phyloP scores from a whole-genome alignment of 208 protist species.

The Trypanosoma melophagium region DNA sequence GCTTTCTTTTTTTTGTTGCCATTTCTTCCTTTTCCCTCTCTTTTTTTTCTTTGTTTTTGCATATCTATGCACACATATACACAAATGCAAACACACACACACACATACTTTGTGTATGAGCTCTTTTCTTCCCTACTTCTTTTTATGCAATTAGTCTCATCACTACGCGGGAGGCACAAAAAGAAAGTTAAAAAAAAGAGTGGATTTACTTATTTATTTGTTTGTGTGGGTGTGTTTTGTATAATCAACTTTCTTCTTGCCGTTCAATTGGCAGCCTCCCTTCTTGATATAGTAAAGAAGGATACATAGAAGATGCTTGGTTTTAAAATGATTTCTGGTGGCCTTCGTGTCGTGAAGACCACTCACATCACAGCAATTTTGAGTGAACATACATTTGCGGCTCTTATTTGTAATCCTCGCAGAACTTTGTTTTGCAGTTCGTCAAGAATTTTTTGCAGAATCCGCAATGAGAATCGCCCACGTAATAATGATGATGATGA shows the following conservation, averaged over 20 bases:
- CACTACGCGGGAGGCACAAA: neutral
- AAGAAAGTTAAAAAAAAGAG: neutral
- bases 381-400: neutral
- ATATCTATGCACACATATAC: conserved; percentile 7
- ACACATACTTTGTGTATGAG: conserved; percentile 4
- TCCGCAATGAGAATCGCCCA: neutral
- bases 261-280: neutral
- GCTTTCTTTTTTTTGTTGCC: conserved; percentile 9
- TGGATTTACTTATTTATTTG: too few species aligned
- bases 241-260: neutral
- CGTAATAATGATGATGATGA: conserved; percentile 19
- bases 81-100: conserved; percentile 3
- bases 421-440: conserved; percentile 13
- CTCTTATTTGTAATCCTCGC: conserved; percentile 4
- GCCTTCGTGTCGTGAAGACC: neutral
- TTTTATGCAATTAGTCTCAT: conserved; percentile 3
- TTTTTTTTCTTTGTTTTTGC: conserved; percentile 2
- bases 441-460: neutral
- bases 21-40: conserved; percentile 15
- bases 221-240: too few species aligned
- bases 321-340: neutral
- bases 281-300: neutral
- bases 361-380: neutral
- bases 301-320: conserved; percentile 7
- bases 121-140: neutral